phyloP scores from a whole-genome alignment of 2,329 filamentous ascomycete genomes.

The Acrocalymma vagum region DNA sequence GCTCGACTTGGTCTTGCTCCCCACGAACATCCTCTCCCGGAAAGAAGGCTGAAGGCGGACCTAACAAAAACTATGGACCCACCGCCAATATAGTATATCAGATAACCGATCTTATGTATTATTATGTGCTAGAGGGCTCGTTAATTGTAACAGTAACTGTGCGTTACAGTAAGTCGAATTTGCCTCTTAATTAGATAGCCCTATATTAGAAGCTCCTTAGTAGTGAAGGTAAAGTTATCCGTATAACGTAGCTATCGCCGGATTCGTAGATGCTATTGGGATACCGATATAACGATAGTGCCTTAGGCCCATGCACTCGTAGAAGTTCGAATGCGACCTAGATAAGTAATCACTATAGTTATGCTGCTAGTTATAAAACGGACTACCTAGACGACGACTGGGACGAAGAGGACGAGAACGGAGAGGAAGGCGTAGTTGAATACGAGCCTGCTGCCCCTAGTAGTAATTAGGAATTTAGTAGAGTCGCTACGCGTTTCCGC shows the following conservation, averaged over 20 bases:
- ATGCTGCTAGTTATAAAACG: constrained; percentile 14
- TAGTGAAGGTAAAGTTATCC: constrained; percentile 18
- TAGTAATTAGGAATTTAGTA: too few relatives aligned
- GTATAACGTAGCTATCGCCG: too few relatives aligned
- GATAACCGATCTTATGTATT: constrained; percentile 14
- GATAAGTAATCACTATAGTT: constrained; percentile 12
- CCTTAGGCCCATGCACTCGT: constrained; percentile 9
- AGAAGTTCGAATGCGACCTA: constrained; percentile 14
- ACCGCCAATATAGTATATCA: constrained; percentile 9
- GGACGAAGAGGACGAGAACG: constrained; percentile 14
- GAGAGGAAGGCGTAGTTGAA: constrained; percentile 12
- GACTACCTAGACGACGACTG: constrained; percentile 16
- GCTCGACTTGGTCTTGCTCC: too few relatives aligned
- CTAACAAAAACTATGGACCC: constrained; percentile 5
- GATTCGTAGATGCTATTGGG: constrained; percentile 20
- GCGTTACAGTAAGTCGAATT: constrained; percentile 12
- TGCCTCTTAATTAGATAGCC: constrained; percentile 7
- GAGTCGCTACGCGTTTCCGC: too few relatives aligned
- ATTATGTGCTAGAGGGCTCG: constrained; percentile 10
- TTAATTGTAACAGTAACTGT: constrained; percentile 17
- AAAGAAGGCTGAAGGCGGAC: too few relatives aligned
- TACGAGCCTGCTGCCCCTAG: too few relatives aligned
- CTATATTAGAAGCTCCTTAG: constrained; percentile 11
- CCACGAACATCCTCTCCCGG: constrained; percentile 12
- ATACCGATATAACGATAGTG: constrained; percentile 13